A percentile compares a stretch with the other conserved stretches of the same genome.
Evolutionary conservation across 2,329 filamentous ascomycete species (phyloP).

Genomic region (Neofusicoccum sp.): DNA sequence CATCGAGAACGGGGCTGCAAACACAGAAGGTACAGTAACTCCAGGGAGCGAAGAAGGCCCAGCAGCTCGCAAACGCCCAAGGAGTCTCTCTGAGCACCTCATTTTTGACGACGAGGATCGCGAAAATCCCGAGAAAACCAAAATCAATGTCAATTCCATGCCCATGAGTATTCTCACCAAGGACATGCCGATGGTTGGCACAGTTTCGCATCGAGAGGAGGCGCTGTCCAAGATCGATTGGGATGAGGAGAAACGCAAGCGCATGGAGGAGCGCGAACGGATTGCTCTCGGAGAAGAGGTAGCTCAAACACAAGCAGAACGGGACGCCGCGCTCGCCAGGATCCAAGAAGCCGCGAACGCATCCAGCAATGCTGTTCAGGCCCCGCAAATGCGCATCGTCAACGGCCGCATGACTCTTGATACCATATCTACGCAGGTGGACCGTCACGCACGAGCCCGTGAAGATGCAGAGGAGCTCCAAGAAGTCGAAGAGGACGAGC

Average conservation of each 20-base stretch:
- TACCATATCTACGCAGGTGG: slow-evolving; percentile 64
- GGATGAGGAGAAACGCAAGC: slow-evolving; percentile 45
- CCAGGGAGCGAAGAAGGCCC: neutral
- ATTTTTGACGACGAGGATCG: slow-evolving; percentile 22
- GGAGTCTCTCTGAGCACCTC: neutral
- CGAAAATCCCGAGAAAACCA: slow-evolving; percentile 37
- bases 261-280: slow-evolving; percentile 36
- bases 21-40: neutral
- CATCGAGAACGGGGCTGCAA: neutral
- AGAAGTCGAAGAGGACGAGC: slow-evolving; percentile 73
- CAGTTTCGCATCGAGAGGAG: slow-evolving; percentile 71
- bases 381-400: slow-evolving; percentile 61
- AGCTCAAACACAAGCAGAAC: slow-evolving; percentile 13
- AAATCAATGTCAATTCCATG: slow-evolving; percentile 63
- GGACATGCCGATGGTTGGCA: slow-evolving; percentile 63
- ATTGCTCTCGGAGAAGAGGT: slow-evolving; percentile 19
- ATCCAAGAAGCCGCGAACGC: slow-evolving; percentile 21
- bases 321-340: slow-evolving; percentile 26
- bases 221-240: slow-evolving; percentile 68
- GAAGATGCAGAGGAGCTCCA: slow-evolving; percentile 55
- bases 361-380: slow-evolving; percentile 31
- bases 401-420: slow-evolving; percentile 73
- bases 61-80: neutral
- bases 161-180: slow-evolving; percentile 72
- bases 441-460: slow-evolving; percentile 64